phyloP scores from a whole-genome alignment of 225 moss, liverwort and hornwort species.

The Pseudoscleropodium purum region DNA sequence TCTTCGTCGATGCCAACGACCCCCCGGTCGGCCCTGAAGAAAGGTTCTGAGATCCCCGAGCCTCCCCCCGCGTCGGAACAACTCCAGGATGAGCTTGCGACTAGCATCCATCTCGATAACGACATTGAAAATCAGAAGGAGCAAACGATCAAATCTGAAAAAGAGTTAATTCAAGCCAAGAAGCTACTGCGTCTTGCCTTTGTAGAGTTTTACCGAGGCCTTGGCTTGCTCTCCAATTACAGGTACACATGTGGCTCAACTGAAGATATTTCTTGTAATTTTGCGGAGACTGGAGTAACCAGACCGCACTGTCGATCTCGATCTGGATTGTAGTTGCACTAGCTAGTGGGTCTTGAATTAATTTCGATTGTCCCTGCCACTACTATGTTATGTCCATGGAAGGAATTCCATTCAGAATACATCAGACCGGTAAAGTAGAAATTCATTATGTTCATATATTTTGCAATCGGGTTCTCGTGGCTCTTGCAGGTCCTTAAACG shows the following conservation, averaged over 20 bases:
- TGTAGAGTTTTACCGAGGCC: constrained; percentile 61
- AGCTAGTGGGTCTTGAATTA: not conserved
- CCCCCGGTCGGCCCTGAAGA: not conserved
- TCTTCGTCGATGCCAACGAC: not conserved
- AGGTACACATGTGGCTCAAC: not conserved
- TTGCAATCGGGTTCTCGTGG: not conserved
- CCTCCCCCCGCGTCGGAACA: not conserved
- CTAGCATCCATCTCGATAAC: not conserved
- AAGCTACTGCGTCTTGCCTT: constrained; percentile 49
- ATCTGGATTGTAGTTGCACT: not conserved
- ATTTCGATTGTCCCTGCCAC: not conserved
- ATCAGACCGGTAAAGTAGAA: not conserved
- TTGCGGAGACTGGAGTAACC: not conserved
- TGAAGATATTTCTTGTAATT: not conserved
- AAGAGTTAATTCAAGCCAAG: constrained; percentile 33
- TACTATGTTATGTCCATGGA: not conserved
- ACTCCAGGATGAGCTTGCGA: not conserved
- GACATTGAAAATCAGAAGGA: not conserved
- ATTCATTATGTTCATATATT: not conserved
- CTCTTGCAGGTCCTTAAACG: constrained; percentile 46
- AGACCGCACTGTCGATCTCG: not conserved
- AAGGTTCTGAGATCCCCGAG: not conserved
- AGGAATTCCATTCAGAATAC: not conserved
- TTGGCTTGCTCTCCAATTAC: constrained; percentile 50
- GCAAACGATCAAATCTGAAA: not conserved